Base-by-base conservation (phyloP, 2,329 filamentous ascomycete genomes). In the Coniochaeta pulveracea region DNA sequence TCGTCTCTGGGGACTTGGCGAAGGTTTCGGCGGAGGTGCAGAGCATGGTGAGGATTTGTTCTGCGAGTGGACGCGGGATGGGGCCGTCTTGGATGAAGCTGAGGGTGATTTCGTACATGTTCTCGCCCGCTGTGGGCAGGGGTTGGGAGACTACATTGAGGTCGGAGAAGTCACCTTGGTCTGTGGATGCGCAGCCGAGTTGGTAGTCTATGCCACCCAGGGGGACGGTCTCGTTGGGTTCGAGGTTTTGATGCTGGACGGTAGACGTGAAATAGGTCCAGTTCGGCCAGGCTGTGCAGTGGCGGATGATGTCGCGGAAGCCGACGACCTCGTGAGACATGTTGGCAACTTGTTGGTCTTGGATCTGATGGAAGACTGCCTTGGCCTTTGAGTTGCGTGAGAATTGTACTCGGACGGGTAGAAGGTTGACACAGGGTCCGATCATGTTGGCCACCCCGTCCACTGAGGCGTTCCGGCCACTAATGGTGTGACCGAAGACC, bases 391-490 rank as follows among this genome's bases (percentile, higher is more conserved):
- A 45, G 33, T 47, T 38, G 27, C 21, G 26, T 24, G 44, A 40
- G 38, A 60, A 50, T 1, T 46, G 45, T 1, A 60, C 52, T 4
- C 58, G 54, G 4, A 61, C 56, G 10, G 58, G 59, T 0, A 61
- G 49, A 42, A 60, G 52, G 41, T 61, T 61, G 32, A 63, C 40
- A 29, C 58, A 61, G 8, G 56, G 57, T 0, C 60, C 60, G 10
- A 60, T 44, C 19, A 60, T 56, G 34, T 40, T 40, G 24, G 54
- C 54, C n/a, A 58, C 44, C 5, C 54, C 54, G 2, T 43, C 40
- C 9, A 60, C 47, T 5, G 42, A 38, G 26, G 51, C 46, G 35
- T 58, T 61, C 36, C 59, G 56, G 3, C 58, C 58, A 21, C 49
- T 54, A 30, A 61, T 55, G 35, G 57, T 50, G 34, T 60, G 52